Evolutionary conservation across 2,329 filamentous ascomycete species (phyloP), one percentile per base, ranked within the genome.

Genomic region (Pseudocercospora macadamiae): DNA sequence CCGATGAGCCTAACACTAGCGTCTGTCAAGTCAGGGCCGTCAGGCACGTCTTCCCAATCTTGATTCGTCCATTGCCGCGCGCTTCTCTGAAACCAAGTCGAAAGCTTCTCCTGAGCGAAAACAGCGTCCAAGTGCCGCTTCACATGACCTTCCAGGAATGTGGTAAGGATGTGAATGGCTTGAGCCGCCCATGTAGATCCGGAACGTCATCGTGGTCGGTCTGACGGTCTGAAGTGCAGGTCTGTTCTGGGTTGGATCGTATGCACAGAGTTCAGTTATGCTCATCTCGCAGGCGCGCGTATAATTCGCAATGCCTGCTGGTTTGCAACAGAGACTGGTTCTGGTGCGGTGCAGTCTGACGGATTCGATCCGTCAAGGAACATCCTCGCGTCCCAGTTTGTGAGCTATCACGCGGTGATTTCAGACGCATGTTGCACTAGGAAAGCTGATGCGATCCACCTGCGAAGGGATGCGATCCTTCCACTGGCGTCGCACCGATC

Each of bases 1-100:
- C 58, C 58, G 58, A 52, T 25, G 57, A 60, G 53, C 57, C 57
- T 60, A 55, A 60, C 19, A 36, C 47, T 55, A 55, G 57, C 52
- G 52, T 18, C 47, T 25, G 34, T 53, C 21, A 59, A 49, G 26
- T 55, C 57, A 55, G 52, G 45, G 37, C 55, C 52, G 23, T 14
- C 7, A 55, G 52, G 45, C 42, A 60, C 52, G 23, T 14, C 7
- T 12, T 23, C 23, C 30, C 39, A 23, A 42, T 14, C 9, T 21
- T 53, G 57, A 60, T 60, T 57, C 52, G 58, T 23, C 12, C 36
- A 53, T 57, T 56, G 58, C 58, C 58, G 58, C 58, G 48, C 34
- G 32, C 51, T 39, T 53, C 51, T 49, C 47, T 49, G 47, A 34
- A 49, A 49, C 47, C 47, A 26, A 28, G 23, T 30, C 4, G 14